phyloP scores from a whole-genome alignment of 768 basidiomycete species.

The Xanthoconium stramineum region DNA sequence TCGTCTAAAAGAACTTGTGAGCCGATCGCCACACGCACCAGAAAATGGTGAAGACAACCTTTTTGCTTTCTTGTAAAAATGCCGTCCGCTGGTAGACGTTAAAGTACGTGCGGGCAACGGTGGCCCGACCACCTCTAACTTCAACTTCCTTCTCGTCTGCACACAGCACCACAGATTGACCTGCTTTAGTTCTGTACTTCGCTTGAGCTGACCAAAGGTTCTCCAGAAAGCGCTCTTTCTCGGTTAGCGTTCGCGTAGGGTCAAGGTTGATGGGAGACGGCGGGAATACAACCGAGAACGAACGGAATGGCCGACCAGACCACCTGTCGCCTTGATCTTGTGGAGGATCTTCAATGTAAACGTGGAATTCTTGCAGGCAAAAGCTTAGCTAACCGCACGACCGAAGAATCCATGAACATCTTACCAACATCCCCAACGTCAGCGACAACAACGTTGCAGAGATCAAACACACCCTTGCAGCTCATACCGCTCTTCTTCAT shows the following conservation, averaged over 20 bases:
- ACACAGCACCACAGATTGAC: slow-evolving; percentile 69
- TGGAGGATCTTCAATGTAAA: slow-evolving; percentile 82
- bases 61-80: slow-evolving; percentile 73
- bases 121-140: slow-evolving; percentile 54
- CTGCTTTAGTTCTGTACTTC: slow-evolving; percentile 65
- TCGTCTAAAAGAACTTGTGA: slow-evolving; percentile 52
- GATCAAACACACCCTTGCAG: slow-evolving; percentile 81
- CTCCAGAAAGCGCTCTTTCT: slow-evolving; percentile 82
- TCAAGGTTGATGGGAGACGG: slow-evolving; percentile 65
- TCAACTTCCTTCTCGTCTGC: slow-evolving; percentile 78
- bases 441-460: slow-evolving; percentile 79
- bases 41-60: slow-evolving; percentile 45
- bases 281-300: slow-evolving; percentile 73
- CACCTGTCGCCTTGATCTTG: slow-evolving; percentile 81
- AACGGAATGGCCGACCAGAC: slow-evolving; percentile 83
- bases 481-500: slow-evolving; percentile 79
- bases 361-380: slow-evolving; percentile 65
- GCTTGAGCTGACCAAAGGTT: slow-evolving; percentile 91
- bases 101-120: slow-evolving; percentile 78
- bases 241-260: slow-evolving; percentile 55
- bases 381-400: slow-evolving; percentile 6
- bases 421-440: slow-evolving; percentile 84
- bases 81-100: slow-evolving; percentile 84
- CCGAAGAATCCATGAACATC: slow-evolving; percentile 19
- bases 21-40: not conserved